phyloP scores from a whole-genome alignment of 371 early-diverging fungal genomes.

The Zancudomyces culisetae region DNA sequence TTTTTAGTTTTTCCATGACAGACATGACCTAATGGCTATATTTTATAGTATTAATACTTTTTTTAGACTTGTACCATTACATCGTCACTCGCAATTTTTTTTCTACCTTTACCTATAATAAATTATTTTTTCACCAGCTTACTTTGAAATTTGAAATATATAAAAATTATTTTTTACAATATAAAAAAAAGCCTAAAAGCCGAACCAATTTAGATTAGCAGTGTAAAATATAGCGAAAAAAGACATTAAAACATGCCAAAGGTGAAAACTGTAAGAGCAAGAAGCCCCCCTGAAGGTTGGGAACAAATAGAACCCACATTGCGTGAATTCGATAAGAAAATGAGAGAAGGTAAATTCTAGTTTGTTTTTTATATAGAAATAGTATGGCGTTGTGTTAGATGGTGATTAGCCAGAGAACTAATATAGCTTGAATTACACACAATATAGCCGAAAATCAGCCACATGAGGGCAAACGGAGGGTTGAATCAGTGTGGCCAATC shows the following conservation, averaged over 20 bases:
- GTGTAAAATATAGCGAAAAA: too few species aligned
- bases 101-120: too few species aligned
- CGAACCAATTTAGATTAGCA: too few species aligned
- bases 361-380: neutral
- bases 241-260: too few species aligned
- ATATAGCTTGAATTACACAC: conserved; percentile 2
- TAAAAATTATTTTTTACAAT: too few species aligned
- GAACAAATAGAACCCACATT: conserved; percentile 90
- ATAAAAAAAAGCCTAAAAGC: too few species aligned
- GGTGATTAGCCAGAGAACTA: conserved; percentile 3
- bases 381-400: conserved; percentile 1
- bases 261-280: conserved; percentile 26
- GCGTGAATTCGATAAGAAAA: conserved; percentile 72
- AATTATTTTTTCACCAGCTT: too few species aligned
- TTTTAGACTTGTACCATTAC: too few species aligned
- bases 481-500: conserved; percentile 86
- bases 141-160: too few species aligned
- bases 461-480: conserved; percentile 84
- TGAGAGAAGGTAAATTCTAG: conserved; percentile 70
- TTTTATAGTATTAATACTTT: neutral
- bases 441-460: conserved; percentile 82
- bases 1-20: neutral
- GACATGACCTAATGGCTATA: neutral
- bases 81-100: too few species aligned
- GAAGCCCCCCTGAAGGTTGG: conserved; percentile 84